Percentiles rank a stretch among this genome's conserved stretches.
Evolutionary conservation across 129 eudicot genomes (phyloP).

Genomic region (Ambrosia artemisiifolia): DNA sequence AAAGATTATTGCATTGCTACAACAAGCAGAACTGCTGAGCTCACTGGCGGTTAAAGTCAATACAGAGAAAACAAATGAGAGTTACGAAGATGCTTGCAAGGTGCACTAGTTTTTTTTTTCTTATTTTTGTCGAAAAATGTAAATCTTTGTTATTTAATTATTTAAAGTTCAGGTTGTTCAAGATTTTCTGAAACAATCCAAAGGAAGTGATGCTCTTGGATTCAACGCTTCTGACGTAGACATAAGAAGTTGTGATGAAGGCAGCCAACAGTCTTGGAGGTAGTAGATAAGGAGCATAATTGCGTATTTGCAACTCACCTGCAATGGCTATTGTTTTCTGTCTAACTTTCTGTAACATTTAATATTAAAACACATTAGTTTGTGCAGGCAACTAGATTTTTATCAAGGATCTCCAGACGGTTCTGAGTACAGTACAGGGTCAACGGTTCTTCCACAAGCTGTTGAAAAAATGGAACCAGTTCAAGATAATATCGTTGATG

Average conservation of each 20-base stretch:
- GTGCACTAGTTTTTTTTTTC: conserved; percentile 30
- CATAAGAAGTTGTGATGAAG: conserved; percentile 49
- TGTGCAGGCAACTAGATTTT: conserved; percentile 70
- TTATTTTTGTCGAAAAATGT: background rate
- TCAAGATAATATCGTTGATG: conserved; percentile 39
- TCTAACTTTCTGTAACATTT: background rate
- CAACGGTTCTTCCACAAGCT: conserved; percentile 48
- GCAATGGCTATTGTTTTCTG: background rate
- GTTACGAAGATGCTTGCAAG: conserved; percentile 95
- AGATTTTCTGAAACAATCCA: conserved; percentile 60
- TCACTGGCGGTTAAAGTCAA: conserved; percentile 88
- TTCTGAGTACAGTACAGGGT: conserved; percentile 94
- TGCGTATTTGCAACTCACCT: conserved; percentile 11
- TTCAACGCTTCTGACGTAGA: conserved; percentile 40
- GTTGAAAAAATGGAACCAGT: conserved; percentile 45
- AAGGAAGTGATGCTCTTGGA: conserved; percentile 44
- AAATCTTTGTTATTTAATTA: conserved; percentile 1
- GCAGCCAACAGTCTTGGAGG: conserved; percentile 76
- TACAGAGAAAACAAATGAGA: conserved; percentile 74
- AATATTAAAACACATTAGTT: background rate
- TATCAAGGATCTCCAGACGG: conserved; percentile 75
- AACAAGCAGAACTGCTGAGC: conserved; percentile 93
- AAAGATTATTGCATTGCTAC: conserved; percentile 45
- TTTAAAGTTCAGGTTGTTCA: conserved; percentile 58
- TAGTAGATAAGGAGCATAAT: conserved; percentile 22